These are phyloP conservation scores for Eutrema salsugineum DNA, from an alignment of 441 rosid genomes.

Conservation along the genomic window DNA sequence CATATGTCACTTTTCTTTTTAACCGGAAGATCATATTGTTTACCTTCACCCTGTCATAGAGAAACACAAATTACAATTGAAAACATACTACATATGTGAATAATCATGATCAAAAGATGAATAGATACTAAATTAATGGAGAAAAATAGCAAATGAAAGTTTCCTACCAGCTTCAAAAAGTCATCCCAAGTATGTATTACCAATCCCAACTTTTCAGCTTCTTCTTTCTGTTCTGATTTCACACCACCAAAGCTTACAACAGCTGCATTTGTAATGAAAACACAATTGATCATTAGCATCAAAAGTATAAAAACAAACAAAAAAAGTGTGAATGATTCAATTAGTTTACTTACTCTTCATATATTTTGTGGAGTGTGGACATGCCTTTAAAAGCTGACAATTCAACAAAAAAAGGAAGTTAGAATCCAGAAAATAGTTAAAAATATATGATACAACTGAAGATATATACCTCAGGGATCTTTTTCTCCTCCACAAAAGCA, in stretches of 20 bases:
- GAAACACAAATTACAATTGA: neutral
- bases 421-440: neutral
- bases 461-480: constrained; percentile 76
- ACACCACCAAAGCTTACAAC: constrained; percentile 92
- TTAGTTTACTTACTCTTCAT: constrained; percentile 65
- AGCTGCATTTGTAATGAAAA: constrained; percentile 44
- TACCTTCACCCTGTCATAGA: constrained; percentile 54
- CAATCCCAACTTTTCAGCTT: constrained; percentile 59
- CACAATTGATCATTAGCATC: constrained; percentile 5
- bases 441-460: neutral
- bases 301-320: neutral
- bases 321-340: constrained; percentile 4
- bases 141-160: neutral
- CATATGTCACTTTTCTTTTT: constrained; percentile 75
- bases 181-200: constrained; percentile 80
- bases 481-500: constrained; percentile 90
- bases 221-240: constrained; percentile 62
- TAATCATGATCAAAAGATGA: neutral
- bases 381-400: constrained; percentile 77
- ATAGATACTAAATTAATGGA: too few relatives aligned
- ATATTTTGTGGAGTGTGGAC: constrained; percentile 56
- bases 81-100: neutral
- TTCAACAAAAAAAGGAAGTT: constrained; percentile 6
- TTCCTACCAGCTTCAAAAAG: constrained; percentile 63
- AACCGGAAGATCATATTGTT: constrained; percentile 68